Base-by-base conservation (phyloP, 2,329 filamentous ascomycete species). In the Aspergillus ochraceus region DNA sequence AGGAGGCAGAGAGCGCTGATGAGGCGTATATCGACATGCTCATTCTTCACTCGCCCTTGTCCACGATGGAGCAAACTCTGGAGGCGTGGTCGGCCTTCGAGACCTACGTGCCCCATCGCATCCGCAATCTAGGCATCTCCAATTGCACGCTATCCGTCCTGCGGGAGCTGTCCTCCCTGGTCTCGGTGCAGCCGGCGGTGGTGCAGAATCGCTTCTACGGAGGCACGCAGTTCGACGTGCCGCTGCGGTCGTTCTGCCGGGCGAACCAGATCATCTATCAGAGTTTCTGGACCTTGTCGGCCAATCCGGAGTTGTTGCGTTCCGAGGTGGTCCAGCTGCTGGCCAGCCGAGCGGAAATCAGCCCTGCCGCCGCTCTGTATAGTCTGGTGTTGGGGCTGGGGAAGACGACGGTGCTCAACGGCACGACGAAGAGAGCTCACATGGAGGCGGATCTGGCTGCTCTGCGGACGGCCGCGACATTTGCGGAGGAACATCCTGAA, bases 201-300 rank as follows among this genome's bases (percentile, higher is more conserved):
- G 87, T 93, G 5, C 91, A 95, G 76, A 94, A 95, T 69, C 84
- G 89, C 1, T 91, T 95, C 75, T 84, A 88, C 69, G 74, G 77
- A 1, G 75, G 77, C 2, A 89, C 86, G 0, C 69, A 72, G 2
- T 90, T 84, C 66, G 90, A 93, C 63, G 76, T 78, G 0, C 75
- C 78, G 0, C 73, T 93, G 17, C 83, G 90, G 22, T 74, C 77
- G 0, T 85, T 84, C 69, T 88, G 85, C 67, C 71, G 69, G 5
- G 76, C 83, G 42, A 75, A 83, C 12, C 74, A 73, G 1, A 84
- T 88, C 52, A 71, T 81, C 22, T 88, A 86, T 61, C 83, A 88
- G 67, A 80, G 79, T 49, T 87, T 87, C 70, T 87, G 85, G 85
- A 87, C 84, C 1, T 67, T 88, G 71, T 85, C 83, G 0, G 85